Evolutionary conservation across 768 basidiomycete genomes (phyloP).

Genomic region (Galerina sulciceps): DNA sequence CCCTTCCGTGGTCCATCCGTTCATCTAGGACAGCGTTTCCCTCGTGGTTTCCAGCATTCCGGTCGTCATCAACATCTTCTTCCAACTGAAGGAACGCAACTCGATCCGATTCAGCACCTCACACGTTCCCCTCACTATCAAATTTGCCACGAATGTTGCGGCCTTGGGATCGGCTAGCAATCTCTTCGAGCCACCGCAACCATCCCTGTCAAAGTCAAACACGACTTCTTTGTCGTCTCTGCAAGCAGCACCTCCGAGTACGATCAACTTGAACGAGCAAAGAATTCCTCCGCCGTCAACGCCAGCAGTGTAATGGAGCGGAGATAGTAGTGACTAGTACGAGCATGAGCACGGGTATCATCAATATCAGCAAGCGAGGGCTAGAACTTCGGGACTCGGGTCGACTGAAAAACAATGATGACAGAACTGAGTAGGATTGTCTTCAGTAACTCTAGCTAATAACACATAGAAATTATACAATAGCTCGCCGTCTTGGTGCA

Average conservation of each 20-base stretch:
- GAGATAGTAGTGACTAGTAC: too few species aligned
- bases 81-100: slow-evolving; percentile 12
- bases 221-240: not conserved
- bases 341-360: too few species aligned
- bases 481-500: slow-evolving; percentile 56
- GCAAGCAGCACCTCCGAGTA: not conserved
- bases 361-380: too few species aligned
- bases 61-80: slow-evolving; percentile 35
- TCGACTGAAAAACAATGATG: not conserved
- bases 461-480: slow-evolving; percentile 32
- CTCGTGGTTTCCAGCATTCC: slow-evolving; percentile 45
- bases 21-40: slow-evolving; percentile 33
- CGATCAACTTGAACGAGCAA: not conserved
- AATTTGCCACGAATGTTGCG: not conserved
- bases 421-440: not conserved
- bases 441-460: not conserved
- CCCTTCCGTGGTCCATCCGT: not conserved
- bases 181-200: not conserved
- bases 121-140: not conserved
- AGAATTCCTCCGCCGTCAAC: not conserved
- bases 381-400: too few species aligned
- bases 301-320: too few species aligned
- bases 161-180: not conserved
- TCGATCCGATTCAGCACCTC: not conserved
- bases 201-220: not conserved